phyloP scores from a whole-genome alignment of 2,329 filamentous ascomycete species.

The Arthrobotrys entomopaga region DNA sequence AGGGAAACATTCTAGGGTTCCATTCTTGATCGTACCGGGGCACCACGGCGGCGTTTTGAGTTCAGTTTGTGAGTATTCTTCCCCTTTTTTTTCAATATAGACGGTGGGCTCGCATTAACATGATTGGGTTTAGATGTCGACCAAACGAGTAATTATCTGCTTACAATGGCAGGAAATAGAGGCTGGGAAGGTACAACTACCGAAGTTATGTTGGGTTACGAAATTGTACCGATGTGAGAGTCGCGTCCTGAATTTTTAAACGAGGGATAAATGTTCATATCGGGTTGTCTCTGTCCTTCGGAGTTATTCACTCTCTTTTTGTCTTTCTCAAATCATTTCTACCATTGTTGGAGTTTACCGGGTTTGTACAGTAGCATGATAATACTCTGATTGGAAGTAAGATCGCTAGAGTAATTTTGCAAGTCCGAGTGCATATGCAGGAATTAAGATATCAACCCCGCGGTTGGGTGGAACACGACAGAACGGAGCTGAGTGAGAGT shows the following conservation, averaged over 20 bases:
- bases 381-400: no score
- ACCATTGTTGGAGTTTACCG: neutral
- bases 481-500: no score
- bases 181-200: constrained; percentile 94
- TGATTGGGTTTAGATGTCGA: constrained; percentile 69
- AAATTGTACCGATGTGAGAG: constrained; percentile 69
- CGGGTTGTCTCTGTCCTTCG: neutral
- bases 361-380: neutral
- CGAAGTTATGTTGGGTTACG: constrained; percentile 92
- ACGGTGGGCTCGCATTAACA: neutral
- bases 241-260: neutral
- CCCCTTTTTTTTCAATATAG: neutral
- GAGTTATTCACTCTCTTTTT: neutral
- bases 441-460: no score
- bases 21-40: constrained; percentile 95
- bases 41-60: constrained; percentile 65
- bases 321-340: neutral
- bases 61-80: constrained; percentile 56
- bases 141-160: constrained; percentile 86
- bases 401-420: no score
- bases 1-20: constrained; percentile 80
- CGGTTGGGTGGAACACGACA: no score
- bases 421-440: no score
- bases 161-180: constrained; percentile 88
- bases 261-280: neutral